A percentile compares a stretch with the other conserved stretches of the same genome.
Evolutionary conservation across 495 filamentous ascomycete species (phyloP).

Genomic region (Lindgomyces ingoldianus): DNA sequence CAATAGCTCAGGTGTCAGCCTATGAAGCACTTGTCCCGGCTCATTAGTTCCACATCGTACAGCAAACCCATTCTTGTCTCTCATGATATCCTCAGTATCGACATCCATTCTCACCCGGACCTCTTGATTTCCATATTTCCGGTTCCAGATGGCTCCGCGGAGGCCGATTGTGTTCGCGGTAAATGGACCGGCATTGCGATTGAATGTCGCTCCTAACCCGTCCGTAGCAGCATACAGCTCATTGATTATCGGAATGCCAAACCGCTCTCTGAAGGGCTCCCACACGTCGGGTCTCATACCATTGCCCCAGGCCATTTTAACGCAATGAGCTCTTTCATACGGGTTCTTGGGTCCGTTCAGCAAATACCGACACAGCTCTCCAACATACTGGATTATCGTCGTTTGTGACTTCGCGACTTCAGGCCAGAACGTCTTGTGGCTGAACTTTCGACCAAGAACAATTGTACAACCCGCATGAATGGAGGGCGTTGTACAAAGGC

Average conservation of each 20-base stretch:
- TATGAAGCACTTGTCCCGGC: conserved; percentile 35
- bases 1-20: conserved; percentile 22
- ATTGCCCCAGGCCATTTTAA: conserved; percentile 42
- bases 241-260: conserved; percentile 42
- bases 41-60: conserved; percentile 18
- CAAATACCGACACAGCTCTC: conserved; percentile 45
- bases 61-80: conserved; percentile 37
- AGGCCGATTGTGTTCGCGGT: conserved; percentile 31
- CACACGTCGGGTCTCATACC: conserved; percentile 47
- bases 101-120: conserved; percentile 41
- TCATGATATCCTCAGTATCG: conserved; percentile 43
- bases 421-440: conserved; percentile 43
- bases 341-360: conserved; percentile 30
- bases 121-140: conserved; percentile 30
- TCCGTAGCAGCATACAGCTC: conserved; percentile 48
- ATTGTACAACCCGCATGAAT: conserved; percentile 35
- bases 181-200: conserved; percentile 30
- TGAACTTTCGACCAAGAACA: conserved; percentile 35
- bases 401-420: conserved; percentile 41
- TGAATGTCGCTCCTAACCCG: conserved; percentile 35
- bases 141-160: conserved; percentile 38
- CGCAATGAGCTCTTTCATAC: conserved; percentile 33
- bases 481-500: conserved; percentile 28
- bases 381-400: conserved; percentile 47
- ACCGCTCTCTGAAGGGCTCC: conserved; percentile 43